Percentiles rank a stretch among this genome's conserved stretches.
These are phyloP conservation scores for Tolypocladium tropicale DNA, from an alignment of 2,329 filamentous ascomycete genomes.

Conservation along the genomic window DNA sequence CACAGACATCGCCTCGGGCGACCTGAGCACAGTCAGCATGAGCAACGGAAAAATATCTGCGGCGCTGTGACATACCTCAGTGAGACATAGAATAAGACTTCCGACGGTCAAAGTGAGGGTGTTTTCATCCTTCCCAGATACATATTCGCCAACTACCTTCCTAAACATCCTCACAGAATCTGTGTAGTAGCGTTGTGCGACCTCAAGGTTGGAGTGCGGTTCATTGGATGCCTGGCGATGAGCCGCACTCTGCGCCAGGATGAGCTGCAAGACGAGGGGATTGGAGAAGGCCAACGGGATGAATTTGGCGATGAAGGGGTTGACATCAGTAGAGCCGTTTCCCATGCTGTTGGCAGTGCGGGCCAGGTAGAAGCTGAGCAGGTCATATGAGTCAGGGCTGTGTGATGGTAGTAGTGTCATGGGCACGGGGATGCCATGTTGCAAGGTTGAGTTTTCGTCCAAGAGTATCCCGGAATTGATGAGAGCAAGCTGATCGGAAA, in stretches of 20 bases:
- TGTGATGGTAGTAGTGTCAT: constrained; percentile 19
- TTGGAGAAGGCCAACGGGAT: constrained; percentile 34
- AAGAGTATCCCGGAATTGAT: neutral
- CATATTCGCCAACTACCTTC: constrained; percentile 21
- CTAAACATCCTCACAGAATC: constrained; percentile 25
- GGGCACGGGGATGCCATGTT: constrained; percentile 12
- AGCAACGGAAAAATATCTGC: neutral
- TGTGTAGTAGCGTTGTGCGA: constrained; percentile 25
- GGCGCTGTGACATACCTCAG: constrained; percentile 25
- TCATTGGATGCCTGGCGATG: constrained; percentile 24
- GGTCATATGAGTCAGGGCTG: constrained; percentile 27
- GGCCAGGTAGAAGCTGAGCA: constrained; percentile 33
- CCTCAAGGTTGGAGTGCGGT: constrained; percentile 13
- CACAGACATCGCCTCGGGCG: constrained; percentile 33
- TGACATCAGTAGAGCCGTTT: constrained; percentile 33
- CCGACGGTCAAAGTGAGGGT: constrained; percentile 30
- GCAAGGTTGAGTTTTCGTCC: neutral
- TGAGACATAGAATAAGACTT: constrained; percentile 34
- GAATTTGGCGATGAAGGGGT: constrained; percentile 34
- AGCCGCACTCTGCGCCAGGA: constrained; percentile 32
- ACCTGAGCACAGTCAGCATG: constrained; percentile 10
- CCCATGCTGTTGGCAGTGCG: constrained; percentile 36
- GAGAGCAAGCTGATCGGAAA: neutral
- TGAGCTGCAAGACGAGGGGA: constrained; percentile 32
- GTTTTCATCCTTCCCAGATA: constrained; percentile 21